Percentiles rank a stretch among this genome's conserved stretches.
phyloP scores from a whole-genome alignment of 306 rosid species.

The Trifolium subterraneum region DNA sequence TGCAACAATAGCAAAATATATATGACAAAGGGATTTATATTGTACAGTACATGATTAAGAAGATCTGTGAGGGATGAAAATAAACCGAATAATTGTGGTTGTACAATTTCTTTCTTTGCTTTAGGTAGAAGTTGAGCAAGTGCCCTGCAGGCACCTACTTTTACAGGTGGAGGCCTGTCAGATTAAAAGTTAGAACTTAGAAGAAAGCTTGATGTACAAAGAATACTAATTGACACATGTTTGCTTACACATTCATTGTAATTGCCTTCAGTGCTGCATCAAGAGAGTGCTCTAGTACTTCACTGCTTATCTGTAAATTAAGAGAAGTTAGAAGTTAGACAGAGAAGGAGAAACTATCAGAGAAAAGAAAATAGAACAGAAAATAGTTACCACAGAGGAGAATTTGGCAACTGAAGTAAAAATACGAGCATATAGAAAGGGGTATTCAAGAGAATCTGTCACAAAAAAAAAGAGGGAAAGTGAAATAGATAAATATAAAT shows the following conservation, averaged over 20 bases:
- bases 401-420: slow-evolving; percentile 80
- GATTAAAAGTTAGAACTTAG: slow-evolving; percentile 37
- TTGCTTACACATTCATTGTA: slow-evolving; percentile 77
- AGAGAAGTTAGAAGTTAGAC: slow-evolving; percentile 33
- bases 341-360: slow-evolving; percentile 4
- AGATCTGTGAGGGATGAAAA: slow-evolving; percentile 83
- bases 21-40: slow-evolving; percentile 29
- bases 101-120: slow-evolving; percentile 67
- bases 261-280: slow-evolving; percentile 76
- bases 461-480: slow-evolving; percentile 40
- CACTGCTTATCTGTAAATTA: slow-evolving; percentile 63
- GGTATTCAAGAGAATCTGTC: slow-evolving; percentile 77
- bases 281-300: slow-evolving; percentile 69
- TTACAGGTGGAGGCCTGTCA: slow-evolving; percentile 86
- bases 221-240: slow-evolving; percentile 36
- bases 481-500: background rate
- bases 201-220: slow-evolving; percentile 23
- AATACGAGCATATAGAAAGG: slow-evolving; percentile 88
- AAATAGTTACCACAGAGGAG: slow-evolving; percentile 74
- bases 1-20: slow-evolving; percentile 38
- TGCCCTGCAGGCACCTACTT: slow-evolving; percentile 94
- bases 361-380: slow-evolving; percentile 21
- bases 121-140: slow-evolving; percentile 87
- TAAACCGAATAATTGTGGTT: slow-evolving; percentile 70
- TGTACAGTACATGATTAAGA: slow-evolving; percentile 69